Percentiles rank a stretch among this genome's conserved stretches.
These are phyloP conservation scores for Pseudonitzschia multiseries DNA, from an alignment of 108 stramenopile species.

Conservation along the genomic window DNA sequence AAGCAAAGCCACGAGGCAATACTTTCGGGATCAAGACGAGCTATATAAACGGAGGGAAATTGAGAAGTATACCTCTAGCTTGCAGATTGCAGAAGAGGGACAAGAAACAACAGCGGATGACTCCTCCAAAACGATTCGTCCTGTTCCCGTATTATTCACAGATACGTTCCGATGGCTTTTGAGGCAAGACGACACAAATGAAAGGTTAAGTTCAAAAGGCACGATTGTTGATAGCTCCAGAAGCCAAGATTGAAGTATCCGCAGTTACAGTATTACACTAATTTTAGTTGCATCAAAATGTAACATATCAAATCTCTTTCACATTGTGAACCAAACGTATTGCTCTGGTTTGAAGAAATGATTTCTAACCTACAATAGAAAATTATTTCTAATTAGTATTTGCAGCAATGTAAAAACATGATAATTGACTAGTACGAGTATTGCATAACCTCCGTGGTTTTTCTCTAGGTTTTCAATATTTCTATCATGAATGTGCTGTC, in stretches of 20 bases:
- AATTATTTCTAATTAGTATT: too few species aligned
- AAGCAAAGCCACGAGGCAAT: slow-evolving; percentile 43
- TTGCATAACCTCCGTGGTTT: too few species aligned
- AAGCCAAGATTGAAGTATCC: background rate
- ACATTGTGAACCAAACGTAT: too few species aligned
- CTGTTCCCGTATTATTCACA: slow-evolving; percentile 49
- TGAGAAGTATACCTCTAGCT: background rate
- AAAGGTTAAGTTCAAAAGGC: background rate
- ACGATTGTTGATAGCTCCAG: background rate
- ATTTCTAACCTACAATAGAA: too few species aligned
- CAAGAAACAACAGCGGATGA: slow-evolving; percentile 18
- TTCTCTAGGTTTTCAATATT: too few species aligned
- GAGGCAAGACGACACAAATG: background rate
- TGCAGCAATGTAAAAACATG: too few species aligned
- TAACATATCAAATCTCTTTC: too few species aligned
- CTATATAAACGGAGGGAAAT: background rate
- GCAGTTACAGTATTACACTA: too few species aligned
- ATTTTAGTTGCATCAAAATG: too few species aligned
- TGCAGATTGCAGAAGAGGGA: background rate
- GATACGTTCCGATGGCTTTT: slow-evolving; percentile 49
- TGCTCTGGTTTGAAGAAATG: too few species aligned
- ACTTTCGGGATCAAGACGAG: slow-evolving; percentile 27
- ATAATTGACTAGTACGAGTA: too few species aligned
- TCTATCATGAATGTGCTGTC: too few species aligned
- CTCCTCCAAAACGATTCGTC: slow-evolving; percentile 23